phyloP scores from a whole-genome alignment of 129 eudicot genomes.

The Saposhnikovia divaricata region DNA sequence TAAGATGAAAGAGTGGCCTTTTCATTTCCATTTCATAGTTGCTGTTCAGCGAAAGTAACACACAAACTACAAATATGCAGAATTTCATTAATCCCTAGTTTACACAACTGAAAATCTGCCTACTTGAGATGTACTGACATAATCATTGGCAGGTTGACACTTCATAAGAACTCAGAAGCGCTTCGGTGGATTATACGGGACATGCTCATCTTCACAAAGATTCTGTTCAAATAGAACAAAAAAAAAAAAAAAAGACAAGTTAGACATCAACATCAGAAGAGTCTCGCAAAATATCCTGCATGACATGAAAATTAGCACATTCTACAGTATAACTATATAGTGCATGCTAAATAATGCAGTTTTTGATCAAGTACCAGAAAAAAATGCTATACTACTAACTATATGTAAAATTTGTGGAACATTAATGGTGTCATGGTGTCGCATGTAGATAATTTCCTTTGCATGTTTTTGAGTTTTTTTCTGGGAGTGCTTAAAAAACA shows the following conservation, averaged over 20 bases:
- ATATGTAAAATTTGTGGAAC: not conserved
- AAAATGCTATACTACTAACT: not conserved
- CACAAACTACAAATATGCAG: not conserved
- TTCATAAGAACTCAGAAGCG: constrained; percentile 27
- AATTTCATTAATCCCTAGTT: not conserved
- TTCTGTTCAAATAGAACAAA: constrained; percentile 31
- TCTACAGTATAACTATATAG: not conserved
- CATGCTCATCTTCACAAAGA: constrained; percentile 59
- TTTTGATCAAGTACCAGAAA: not conserved
- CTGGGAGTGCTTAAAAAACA: not conserved
- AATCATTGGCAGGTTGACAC: not conserved
- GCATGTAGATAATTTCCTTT: not conserved
- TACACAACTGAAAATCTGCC: constrained; percentile 1
- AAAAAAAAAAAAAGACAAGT: not conserved
- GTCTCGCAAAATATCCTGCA: not conserved
- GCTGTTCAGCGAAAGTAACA: not conserved
- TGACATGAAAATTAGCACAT: not conserved
- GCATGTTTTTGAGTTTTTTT: not conserved
- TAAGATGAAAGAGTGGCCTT: not conserved
- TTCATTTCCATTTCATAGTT: not conserved
- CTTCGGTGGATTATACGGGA: constrained; percentile 56
- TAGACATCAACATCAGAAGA: not conserved
- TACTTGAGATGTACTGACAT: constrained; percentile 8
- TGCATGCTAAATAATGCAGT: not conserved
- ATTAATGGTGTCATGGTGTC: not conserved